Base-by-base conservation (phyloP, 192 early-diverging fungal species). In the Backusella tarrabulga region DNA sequence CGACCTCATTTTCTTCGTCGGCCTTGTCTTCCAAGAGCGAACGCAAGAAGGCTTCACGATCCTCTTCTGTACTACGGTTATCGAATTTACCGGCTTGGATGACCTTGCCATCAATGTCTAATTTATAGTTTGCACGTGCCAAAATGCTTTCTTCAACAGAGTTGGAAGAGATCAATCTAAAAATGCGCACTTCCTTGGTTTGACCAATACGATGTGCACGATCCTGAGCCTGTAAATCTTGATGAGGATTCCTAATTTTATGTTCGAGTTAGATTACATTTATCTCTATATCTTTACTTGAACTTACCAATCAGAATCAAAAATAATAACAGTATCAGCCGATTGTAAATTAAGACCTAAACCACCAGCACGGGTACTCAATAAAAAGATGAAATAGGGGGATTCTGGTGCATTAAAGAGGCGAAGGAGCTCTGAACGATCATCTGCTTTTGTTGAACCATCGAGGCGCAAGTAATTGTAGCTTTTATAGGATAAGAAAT, bases 1-100 rank as follows among this genome's bases (percentile, higher is more conserved):
- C 92, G 8, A 82, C 86, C 38, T 90, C 89, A 21, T 87, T 88
- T 71, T 86, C 86, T 19, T 92, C 93, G 34, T 95, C 94, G n/a
- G 87, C 91, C 71, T 96, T 96, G 68, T 96, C 93, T 77, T 92
- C 93, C 68, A 97, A 86, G 41, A 98, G 83, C 21, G 94, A 89
- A 40, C 96, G 92, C 78, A 99, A 80, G 68, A 97, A 90, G 9
- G 90, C 91, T 75, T 99, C 98, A 66, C 96, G 92, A 80, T 99
- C 98, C 68, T 95, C 92, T 26, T 92, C 94, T 1, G 93, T 93
- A 82, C 94, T 97, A 79, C 97, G 96, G 78, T 98, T 92, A 81
- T 99, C 98, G 82, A 99, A 99, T 86, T 98, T 99, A 70, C 98
- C 98, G 56, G 97, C 97, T 84, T 99, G 97, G 82, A 99, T 99